These are phyloP conservation scores for Aspergillus sp. DNA, from an alignment of 2,329 filamentous ascomycete genomes.

Conservation along the genomic window DNA sequence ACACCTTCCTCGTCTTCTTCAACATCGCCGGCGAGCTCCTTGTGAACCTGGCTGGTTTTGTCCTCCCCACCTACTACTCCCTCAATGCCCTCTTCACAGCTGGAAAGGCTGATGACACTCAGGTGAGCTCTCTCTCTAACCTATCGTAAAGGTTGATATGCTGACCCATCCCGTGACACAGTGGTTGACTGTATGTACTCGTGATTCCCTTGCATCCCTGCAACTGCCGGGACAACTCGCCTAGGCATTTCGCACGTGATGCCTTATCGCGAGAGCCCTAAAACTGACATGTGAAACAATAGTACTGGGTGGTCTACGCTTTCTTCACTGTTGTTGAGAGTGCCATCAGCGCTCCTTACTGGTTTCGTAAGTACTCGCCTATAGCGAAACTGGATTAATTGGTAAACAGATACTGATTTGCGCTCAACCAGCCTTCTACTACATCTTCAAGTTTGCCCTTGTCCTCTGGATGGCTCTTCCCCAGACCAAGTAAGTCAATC, in stretches of 20 bases:
- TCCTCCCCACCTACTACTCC: slow-evolving; percentile 69
- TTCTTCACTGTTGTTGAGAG: slow-evolving; percentile 70
- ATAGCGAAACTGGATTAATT: neutral
- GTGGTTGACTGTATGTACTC: slow-evolving; percentile 63
- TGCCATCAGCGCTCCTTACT: slow-evolving; percentile 69
- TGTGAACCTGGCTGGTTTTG: slow-evolving; percentile 69
- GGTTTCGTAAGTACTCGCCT: slow-evolving; percentile 60
- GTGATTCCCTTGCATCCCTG: slow-evolving; percentile 22
- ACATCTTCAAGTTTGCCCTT: slow-evolving; percentile 98
- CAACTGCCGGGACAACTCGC: slow-evolving; percentile 8
- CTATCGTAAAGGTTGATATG: neutral
- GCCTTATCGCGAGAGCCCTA: slow-evolving; percentile 10
- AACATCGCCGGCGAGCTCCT: slow-evolving; percentile 72
- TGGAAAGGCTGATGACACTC: slow-evolving; percentile 66
- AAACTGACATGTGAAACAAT: slow-evolving; percentile 27
- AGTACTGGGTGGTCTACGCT: slow-evolving; percentile 72
- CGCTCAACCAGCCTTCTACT: slow-evolving; percentile 77
- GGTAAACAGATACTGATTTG: slow-evolving; percentile 29
- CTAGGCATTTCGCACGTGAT: slow-evolving; percentile 32
- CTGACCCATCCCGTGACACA: slow-evolving; percentile 33
- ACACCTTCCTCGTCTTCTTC: slow-evolving; percentile 74
- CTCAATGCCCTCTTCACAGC: slow-evolving; percentile 66
- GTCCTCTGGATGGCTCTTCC: slow-evolving; percentile 97
- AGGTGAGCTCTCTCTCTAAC: slow-evolving; percentile 50
- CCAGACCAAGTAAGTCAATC: slow-evolving; percentile 75